Percentiles rank a stretch among this genome's conserved stretches.
phyloP scores from a whole-genome alignment of 768 basidiomycete species.

The Russula dissimulans region DNA sequence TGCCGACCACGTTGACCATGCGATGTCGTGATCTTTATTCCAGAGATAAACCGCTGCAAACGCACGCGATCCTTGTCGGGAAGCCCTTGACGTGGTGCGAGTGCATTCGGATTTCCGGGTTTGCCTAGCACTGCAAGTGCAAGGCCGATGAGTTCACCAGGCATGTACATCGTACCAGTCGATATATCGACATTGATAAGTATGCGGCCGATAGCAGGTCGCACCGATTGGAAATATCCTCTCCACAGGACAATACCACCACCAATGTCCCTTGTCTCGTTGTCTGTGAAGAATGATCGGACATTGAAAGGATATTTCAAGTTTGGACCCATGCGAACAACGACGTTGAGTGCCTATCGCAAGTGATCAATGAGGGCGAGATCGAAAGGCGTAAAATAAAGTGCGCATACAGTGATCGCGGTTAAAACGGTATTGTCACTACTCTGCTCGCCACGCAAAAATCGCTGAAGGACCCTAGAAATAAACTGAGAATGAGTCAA shows the following conservation, averaged over 20 bases:
- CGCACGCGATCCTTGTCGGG: slow-evolving; percentile 42
- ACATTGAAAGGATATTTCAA: slow-evolving; percentile 58
- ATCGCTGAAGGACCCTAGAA: slow-evolving; percentile 50
- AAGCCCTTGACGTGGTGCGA: slow-evolving; percentile 34
- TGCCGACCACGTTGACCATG: slow-evolving; percentile 24
- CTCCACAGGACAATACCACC: slow-evolving; percentile 63
- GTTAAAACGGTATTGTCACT: slow-evolving; percentile 63
- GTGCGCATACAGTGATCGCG: slow-evolving; percentile 44
- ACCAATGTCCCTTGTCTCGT: slow-evolving; percentile 45
- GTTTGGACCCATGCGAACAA: slow-evolving; percentile 65
- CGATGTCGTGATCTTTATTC: slow-evolving; percentile 40
- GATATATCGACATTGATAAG: slow-evolving; percentile 70
- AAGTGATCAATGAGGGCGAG: not conserved
- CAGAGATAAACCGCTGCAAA: slow-evolving; percentile 47
- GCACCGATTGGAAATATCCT: slow-evolving; percentile 72
- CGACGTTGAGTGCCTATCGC: slow-evolving; percentile 58
- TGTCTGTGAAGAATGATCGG: slow-evolving; percentile 63
- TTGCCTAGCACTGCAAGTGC: slow-evolving; percentile 45
- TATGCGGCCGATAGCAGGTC: slow-evolving; percentile 55
- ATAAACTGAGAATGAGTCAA: not conserved
- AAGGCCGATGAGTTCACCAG: slow-evolving; percentile 47
- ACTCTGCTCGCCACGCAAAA: slow-evolving; percentile 54
- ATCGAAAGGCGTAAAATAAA: not conserved
- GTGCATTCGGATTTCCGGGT: slow-evolving; percentile 23
- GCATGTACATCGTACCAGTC: slow-evolving; percentile 65